A percentile compares a stretch with the other conserved stretches of the same genome.
These are phyloP conservation scores for Astrocystis sublimbata DNA, from an alignment of 495 filamentous ascomycete species.

Conservation along the genomic window DNA sequence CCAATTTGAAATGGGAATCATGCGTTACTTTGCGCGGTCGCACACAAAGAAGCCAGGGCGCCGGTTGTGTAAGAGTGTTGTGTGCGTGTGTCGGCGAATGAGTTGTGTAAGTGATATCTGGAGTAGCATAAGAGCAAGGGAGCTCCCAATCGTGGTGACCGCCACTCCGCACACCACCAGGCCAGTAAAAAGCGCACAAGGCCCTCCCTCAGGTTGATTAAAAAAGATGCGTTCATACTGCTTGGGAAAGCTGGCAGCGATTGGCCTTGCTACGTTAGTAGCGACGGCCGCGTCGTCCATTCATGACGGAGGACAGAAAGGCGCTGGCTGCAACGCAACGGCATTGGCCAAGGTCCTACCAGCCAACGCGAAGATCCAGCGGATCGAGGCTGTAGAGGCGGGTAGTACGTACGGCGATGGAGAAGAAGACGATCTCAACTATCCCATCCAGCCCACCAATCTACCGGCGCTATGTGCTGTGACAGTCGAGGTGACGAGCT, in stretches of 20 bases:
- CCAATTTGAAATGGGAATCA: neutral
- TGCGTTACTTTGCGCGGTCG: neutral
- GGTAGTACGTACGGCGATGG: constrained; percentile 42
- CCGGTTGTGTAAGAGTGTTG: neutral
- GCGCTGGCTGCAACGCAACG: constrained; percentile 20
- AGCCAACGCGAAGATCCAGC: constrained; percentile 33
- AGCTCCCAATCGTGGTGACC: neutral
- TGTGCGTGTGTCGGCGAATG: too few relatives aligned
- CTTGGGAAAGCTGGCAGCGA: neutral
- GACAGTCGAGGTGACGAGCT: too few relatives aligned
- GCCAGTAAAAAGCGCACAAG: neutral
- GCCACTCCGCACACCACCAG: neutral
- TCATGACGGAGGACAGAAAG: constrained; percentile 10
- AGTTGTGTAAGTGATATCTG: too few relatives aligned
- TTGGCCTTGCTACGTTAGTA: constrained; percentile 6
- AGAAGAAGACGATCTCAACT: constrained; percentile 37
- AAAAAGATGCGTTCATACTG: neutral
- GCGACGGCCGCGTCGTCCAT: neutral
- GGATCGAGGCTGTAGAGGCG: constrained; percentile 30
- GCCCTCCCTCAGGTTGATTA: neutral
- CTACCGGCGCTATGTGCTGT: too few relatives aligned
- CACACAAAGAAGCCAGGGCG: neutral
- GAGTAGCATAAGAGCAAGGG: constrained; percentile 3
- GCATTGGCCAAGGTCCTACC: constrained; percentile 32
- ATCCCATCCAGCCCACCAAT: constrained; percentile 46